Base-by-base conservation (phyloP, 257 asterid genomes). In the Marsdenia floribunda region DNA sequence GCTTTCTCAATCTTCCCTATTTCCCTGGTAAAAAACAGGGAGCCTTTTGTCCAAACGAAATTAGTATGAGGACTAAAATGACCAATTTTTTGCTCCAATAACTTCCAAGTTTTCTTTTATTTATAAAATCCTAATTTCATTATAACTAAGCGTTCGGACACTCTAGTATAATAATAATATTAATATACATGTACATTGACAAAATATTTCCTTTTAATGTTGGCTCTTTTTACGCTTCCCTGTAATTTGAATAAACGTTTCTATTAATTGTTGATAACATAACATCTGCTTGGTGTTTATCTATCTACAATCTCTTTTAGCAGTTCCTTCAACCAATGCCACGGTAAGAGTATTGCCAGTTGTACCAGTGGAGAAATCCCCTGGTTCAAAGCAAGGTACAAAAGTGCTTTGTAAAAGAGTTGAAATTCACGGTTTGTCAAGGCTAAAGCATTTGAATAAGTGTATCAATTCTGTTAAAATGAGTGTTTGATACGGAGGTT, bases 371-470 rank as follows among this genome's bases (percentile, higher is more conserved):
- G 93, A 86, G 73, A 83, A 85, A 3, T 90, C 95, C 75, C 99
- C 97, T 52, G 97, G 96, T 66, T 67, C 84, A 38, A 92, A 88
- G 83, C 97, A 90, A 76, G 97, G 96, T 46, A 60, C 84, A 16
- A 88, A 86, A 86, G 84, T 90, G 54, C 80, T 83, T 66, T 94
- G 96, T 64, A 96, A 81, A 86, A 89, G 99, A 80, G 83, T 92
- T 79, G 69, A 79, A 50, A 86, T 94, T 71, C 85, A 87, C 71
- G 99, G 99, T 72, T 78, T 89, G 77, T 83, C 93, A 35, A 83
- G 97, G 84, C 78, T 83, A 68, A 80, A 79, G 60, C 83, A 86
- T 78, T 83, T 92, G 78, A 79, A 75, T 42, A 92, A 84, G 88
- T 92, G 81, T 76, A 87, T 97, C 37, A 83, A 86, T 85, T 87